Evolutionary conservation across 169 alveolate genomes (phyloP), one percentile per base, ranked within the genome.

Genomic region (Plasmodium fragile): DNA sequence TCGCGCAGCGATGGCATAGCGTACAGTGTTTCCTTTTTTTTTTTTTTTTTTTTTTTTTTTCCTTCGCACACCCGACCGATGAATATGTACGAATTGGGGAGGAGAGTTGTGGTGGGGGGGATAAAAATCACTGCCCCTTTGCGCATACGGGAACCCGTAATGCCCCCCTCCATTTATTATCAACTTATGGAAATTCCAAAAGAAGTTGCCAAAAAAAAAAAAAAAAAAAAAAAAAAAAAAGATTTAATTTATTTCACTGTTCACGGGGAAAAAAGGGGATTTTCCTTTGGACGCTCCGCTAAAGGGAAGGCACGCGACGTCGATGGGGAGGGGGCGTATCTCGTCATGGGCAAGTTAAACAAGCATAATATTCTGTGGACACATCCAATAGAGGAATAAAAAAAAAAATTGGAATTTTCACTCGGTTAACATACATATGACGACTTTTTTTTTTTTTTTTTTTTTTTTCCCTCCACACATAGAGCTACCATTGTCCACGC

Each of bases 1-100:
- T 11, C n/a, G 36, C 36, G 10, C n/a, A 36, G 39, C 78, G 93
- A 41, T 80, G 87, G 32, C 30, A 25, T 65, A 25, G n/a, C 75
- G 36, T 65, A 2, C n/a, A 10, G 41, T 28, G 30, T 65, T 65
- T 65, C 36, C 36, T 65, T 65, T 65, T 65, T 65, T 65, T 65
- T 59, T 53, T 34, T 34, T 34, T 39, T 39, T 39, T 39, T 39
- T 59, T 59, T 59, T 55, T 59, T 59, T 59, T 65, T 28, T 65
- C 10, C 36, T 28, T 28, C 75, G 0, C 36, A 65, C 75, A 18
- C 75, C 4, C 0, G 36, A 22, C 1, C n/a, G 34, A 25, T 65
- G 25, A 22, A 65, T 65, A 28, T 65, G 7, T 65, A 65, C 75
- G 41, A 49, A 49, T 49, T 49, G 59, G 59, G 22, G 2, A 3